Base-by-base conservation (phyloP, 495 filamentous ascomycete genomes). In the Daldinia childiae region DNA sequence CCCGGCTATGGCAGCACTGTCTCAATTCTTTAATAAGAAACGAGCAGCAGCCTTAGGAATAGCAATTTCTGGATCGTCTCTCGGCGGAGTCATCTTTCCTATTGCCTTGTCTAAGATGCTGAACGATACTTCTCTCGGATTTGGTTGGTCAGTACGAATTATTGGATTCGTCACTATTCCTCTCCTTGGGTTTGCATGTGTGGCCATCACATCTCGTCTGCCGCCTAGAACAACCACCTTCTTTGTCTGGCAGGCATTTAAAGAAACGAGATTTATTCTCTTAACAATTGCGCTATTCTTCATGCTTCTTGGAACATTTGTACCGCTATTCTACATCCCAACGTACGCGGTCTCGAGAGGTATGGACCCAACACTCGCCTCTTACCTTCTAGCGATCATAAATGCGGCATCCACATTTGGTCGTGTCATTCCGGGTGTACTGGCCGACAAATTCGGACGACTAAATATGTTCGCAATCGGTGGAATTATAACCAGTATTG, bases 101-200 rank as follows among this genome's bases (percentile, higher is more conserved):
- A 82, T 84, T 58, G 82, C 69, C 9, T 59, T 83, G 11, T 81
- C 76, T n/a, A 80, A 78, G 69, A 68, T 83, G 76, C 64, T 85
- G 15, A 80, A 81, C 55, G 73, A 56, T 50, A 59, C 74, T 14
- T 8, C 62, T 3, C 55, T 90, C 1, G 82, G 85, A 1, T 92
- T 90, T 57, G 87, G 80, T 14, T 91, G 89, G 90, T 78, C 87
- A 0, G 82, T 90, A 3, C 80, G 89, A 6, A 81, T 90, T 21
- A 76, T 86, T 14, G 89, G 82, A 1, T 90, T 92, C 72, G 73
- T 90, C 30, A 80, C 85, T 17, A 55, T 87, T 2, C 81, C 83
- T n/a, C 36, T 88, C 54, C 61, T 88, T 8, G 43, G 58, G 0
- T 77, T 89, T n/a, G 73, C 83, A 12, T 76, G 77, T 45, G 19